Evolutionary conservation across 768 basidiomycete species (phyloP), one percentile per base, ranked within the genome.

Genomic region (Podaxis sp.): DNA sequence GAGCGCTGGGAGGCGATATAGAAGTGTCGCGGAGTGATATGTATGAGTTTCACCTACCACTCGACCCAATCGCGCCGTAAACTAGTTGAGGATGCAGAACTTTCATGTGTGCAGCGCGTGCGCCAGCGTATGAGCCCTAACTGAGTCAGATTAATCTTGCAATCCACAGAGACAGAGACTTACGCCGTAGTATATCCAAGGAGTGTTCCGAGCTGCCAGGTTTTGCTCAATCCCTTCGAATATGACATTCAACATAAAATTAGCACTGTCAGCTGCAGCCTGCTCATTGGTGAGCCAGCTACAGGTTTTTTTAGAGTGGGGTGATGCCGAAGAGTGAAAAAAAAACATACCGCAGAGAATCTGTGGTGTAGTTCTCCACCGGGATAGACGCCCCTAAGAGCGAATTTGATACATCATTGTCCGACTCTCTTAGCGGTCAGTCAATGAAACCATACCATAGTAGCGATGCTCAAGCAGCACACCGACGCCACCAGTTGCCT

Each of bases 381-480:
- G 43, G 43, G 15, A 46, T 22, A 7, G 43, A 46, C 43, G 43
- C 43, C 19, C 43, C 43, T 46, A 19, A 46, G 19, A 7, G n/a
- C 6, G 15, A 19, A 19, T 19, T 46, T 9, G n/a, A 2, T 46
- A 7, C 6, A n/a, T 17, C 13, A 5, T 19, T 19, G 8, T 17
- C 7, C 6, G 3, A 46, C 19, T 2, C 7, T n/a, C 17, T 6
- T n/a, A 36, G 17, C 6, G 13, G 13, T 6, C 15, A 33, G 8
- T 37, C 17, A 29, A 64, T 22, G 5, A 15, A 24, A n/a, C 27
- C 71, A 38, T 65, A 80, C 94, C 93, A 71, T 96, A 96, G 72
- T 90, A 94, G 65, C 95, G 83, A 73, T 97, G 95, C 72, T 97
- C 95, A 36, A 97, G 79, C 17, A 97, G 85, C 49, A 97, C 84